Evolutionary conservation across 2,329 filamentous ascomycete genomes (phyloP).

Genomic region (Diatrype stigma): DNA sequence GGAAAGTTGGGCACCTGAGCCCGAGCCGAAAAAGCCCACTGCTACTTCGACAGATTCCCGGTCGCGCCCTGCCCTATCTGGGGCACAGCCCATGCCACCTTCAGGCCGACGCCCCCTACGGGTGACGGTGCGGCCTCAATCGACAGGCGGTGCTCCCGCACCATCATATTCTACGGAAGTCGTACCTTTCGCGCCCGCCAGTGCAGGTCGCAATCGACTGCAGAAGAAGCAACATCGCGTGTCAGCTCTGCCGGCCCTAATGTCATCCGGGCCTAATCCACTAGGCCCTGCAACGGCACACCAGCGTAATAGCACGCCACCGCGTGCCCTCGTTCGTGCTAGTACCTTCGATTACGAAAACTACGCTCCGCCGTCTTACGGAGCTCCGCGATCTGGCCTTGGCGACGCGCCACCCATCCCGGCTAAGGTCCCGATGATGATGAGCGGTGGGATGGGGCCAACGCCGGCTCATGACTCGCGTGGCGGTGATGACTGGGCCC

Average conservation of each 20-base stretch:
- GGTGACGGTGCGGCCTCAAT: conserved; percentile 46
- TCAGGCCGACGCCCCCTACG: conserved; percentile 50
- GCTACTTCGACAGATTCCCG: conserved; percentile 21
- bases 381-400: conserved; percentile 26
- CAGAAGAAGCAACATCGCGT: conserved; percentile 57
- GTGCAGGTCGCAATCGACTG: conserved; percentile 53
- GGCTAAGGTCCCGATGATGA: conserved; percentile 60
- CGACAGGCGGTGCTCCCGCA: conserved; percentile 42
- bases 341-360: conserved; percentile 55
- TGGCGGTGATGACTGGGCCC: conserved; percentile 48
- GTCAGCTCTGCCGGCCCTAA: conserved; percentile 36
- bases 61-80: conserved; percentile 44
- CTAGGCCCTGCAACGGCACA: conserved; percentile 50
- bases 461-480: conserved; percentile 19
- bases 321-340: conserved; percentile 40
- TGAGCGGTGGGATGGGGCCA: conserved; percentile 35
- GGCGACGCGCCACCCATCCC: conserved; percentile 56
- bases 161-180: conserved; percentile 36
- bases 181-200: conserved; percentile 30
- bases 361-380: conserved; percentile 36
- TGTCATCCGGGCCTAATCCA: conserved; percentile 41
- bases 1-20: conserved; percentile 73
- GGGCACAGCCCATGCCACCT: conserved; percentile 48
- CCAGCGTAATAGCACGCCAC: conserved; percentile 45
- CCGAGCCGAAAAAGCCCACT: conserved; percentile 53